Base-by-base conservation (phyloP, 176 grass and related monocot genomes). In the Tillandsia fasciculata region DNA sequence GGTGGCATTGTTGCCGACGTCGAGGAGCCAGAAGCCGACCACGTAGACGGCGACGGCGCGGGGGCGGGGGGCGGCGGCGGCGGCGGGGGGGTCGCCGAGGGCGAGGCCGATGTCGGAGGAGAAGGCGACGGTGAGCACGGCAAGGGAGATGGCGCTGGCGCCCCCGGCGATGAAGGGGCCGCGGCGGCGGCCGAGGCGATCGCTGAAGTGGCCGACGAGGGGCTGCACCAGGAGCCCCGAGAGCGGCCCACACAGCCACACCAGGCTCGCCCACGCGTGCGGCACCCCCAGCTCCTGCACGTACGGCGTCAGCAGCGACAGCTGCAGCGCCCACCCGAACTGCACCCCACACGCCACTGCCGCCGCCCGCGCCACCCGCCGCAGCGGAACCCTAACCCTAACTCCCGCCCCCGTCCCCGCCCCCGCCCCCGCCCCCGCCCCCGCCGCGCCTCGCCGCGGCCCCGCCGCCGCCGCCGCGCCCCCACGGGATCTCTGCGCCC, bases 241-340 rank as follows among this genome's bases (percentile, higher is more conserved):
- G 3, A 96, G 87, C 22, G 91, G 87, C 4, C 91, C 87, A 71
- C 87, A 96, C 12, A 96, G 84, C 91, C 91, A 96, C 64, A 96
- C 87, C 2, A 96, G 87, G 61, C 84, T 90, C 3, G 91, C 91
- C 47, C 77, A 90, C 70, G 84, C 81, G 74, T 90, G 91, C 33
- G 91, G 84, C 51, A 96, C 87, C 63, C 87, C 87, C 2, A 96
- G 91, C 50, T 87, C 91, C 48, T 96, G 87, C 49, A 96, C 91
- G 73, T 90, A 90, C 1, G 87, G 87, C 0, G 87, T 90, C 1
- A 96, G 78, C 18, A 96, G 82, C 0, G 84, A 90, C n/a, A 85
- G 84, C 75, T 96, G 84, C 24, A 90, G 82, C 47, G 87, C 91
- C 84, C 91, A 90, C 3, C 87, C 87, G 73, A 87, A 87, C 70